These are phyloP conservation scores for Penium margaritaceum DNA, from an alignment of 139 green algal genomes.

Conservation along the genomic window DNA sequence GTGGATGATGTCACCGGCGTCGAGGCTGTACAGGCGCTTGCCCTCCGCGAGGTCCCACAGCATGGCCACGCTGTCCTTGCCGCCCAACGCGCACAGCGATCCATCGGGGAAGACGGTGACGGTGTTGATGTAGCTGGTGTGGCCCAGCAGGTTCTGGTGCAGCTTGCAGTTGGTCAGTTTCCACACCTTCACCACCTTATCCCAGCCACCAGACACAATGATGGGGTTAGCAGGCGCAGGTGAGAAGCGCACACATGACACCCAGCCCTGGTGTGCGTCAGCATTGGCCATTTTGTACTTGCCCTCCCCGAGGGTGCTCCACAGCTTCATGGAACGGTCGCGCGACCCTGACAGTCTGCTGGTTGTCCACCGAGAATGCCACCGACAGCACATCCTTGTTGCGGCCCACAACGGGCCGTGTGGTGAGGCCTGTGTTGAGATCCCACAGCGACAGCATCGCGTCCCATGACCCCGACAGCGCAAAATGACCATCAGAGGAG, in stretches of 20 bases:
- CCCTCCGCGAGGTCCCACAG: constrained; percentile 96
- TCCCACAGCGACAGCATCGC: constrained; percentile 97
- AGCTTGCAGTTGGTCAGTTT: constrained; percentile 98
- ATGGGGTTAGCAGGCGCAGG: constrained; percentile 87
- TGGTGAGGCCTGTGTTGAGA: constrained; percentile 91
- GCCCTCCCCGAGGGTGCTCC: constrained; percentile 79
- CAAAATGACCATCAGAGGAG: constrained; percentile 95
- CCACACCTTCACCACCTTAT: constrained; percentile 98
- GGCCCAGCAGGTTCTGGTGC: constrained; percentile 85
- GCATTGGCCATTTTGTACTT: constrained; percentile 95
- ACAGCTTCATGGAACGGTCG: constrained; percentile 47
- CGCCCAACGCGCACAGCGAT: constrained; percentile 87
- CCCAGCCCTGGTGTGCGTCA: constrained; percentile 93
- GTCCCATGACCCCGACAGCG: constrained; percentile 95
- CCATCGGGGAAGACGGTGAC: constrained; percentile 92
- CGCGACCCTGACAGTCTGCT: constrained; percentile 94
- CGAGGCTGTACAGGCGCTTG: constrained; percentile 95
- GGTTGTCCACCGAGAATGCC: constrained; percentile 98
- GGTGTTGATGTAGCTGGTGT: constrained; percentile 61
- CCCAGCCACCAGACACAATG: constrained; percentile 96
- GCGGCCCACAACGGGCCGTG: constrained; percentile 93
- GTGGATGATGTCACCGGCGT: constrained; percentile 94
- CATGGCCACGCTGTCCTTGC: constrained; percentile 91
- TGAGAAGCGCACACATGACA: constrained; percentile 97
- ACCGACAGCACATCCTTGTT: constrained; percentile 97